phyloP scores from a whole-genome alignment of 164 flowering plant genomes.

The Echeveria elegans region DNA sequence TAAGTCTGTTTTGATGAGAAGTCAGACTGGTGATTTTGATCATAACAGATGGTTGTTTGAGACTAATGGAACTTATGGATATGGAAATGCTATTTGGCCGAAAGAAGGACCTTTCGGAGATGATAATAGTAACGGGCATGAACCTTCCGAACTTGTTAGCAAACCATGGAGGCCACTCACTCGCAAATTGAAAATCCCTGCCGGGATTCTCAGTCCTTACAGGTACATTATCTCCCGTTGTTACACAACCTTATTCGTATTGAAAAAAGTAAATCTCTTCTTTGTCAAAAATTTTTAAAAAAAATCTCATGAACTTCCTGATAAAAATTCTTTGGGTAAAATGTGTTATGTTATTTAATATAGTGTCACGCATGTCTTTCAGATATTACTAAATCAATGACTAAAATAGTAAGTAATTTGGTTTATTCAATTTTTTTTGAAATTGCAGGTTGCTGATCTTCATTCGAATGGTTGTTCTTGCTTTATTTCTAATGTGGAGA shows the following conservation, averaged over 20 bases:
- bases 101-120: constrained; percentile 33
- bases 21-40: constrained; percentile 77
- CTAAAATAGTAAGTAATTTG: no score
- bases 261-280: no score
- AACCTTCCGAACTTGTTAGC: constrained; percentile 40
- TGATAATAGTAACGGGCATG: constrained; percentile 33
- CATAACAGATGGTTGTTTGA: constrained; percentile 75
- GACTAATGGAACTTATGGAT: constrained; percentile 73
- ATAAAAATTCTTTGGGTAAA: no score
- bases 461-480: constrained; percentile 52
- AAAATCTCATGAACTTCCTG: no score
- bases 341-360: background rate
- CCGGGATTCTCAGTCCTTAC: constrained; percentile 70
- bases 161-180: constrained; percentile 92
- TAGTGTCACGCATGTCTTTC: background rate
- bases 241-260: no score
- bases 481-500: constrained; percentile 60
- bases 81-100: constrained; percentile 86
- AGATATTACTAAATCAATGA: no score
- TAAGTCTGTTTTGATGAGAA: constrained; percentile 54
- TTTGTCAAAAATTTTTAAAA: no score
- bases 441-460: constrained; percentile 42
- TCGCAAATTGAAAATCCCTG: constrained; percentile 56
- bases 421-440: no score
- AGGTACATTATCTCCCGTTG: constrained; percentile 25